phyloP scores from a whole-genome alignment of 768 basidiomycete genomes.

The Tylopilus felleus region DNA sequence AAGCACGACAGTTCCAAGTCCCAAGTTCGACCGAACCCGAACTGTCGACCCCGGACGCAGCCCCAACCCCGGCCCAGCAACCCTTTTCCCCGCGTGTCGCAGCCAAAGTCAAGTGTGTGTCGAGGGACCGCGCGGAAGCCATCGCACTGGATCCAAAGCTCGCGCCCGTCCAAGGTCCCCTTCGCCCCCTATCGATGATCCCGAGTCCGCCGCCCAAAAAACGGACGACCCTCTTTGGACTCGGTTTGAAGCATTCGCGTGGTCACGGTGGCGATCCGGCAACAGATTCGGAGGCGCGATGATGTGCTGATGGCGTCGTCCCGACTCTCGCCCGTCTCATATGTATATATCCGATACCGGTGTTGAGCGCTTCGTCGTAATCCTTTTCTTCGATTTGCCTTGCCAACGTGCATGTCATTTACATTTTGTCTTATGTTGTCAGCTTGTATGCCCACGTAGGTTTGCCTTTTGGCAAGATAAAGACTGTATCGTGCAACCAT shows the following conservation, averaged over 20 bases:
- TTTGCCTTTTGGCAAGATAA: background rate
- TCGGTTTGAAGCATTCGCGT: slow-evolving; percentile 11
- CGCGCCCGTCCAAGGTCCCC: slow-evolving; percentile 31
- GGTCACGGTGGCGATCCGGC: background rate
- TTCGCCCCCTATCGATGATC: slow-evolving; percentile 29
- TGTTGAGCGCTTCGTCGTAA: background rate
- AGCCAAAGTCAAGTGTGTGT: slow-evolving; percentile 18
- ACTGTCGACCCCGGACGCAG: background rate
- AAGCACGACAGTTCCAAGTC: background rate
- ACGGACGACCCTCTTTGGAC: slow-evolving; percentile 21
- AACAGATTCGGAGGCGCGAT: slow-evolving; percentile 1
- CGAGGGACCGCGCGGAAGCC: slow-evolving; percentile 25
- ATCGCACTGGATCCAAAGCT: slow-evolving; percentile 32
- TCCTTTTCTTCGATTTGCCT: background rate
- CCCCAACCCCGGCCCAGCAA: background rate
- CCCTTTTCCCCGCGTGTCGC: slow-evolving; percentile 11
- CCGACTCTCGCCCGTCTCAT: background rate
- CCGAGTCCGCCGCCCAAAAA: slow-evolving; percentile 14
- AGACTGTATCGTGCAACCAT: background rate
- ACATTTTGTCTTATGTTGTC: slow-evolving; percentile 17
- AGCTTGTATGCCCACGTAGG: background rate
- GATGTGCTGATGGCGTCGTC: background rate
- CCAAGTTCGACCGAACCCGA: background rate
- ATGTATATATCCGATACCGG: background rate
- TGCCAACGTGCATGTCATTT: slow-evolving; percentile 2